Evolutionary conservation across 1,139 yeast species (phyloP).

Genomic region (Pichia sp.): DNA sequence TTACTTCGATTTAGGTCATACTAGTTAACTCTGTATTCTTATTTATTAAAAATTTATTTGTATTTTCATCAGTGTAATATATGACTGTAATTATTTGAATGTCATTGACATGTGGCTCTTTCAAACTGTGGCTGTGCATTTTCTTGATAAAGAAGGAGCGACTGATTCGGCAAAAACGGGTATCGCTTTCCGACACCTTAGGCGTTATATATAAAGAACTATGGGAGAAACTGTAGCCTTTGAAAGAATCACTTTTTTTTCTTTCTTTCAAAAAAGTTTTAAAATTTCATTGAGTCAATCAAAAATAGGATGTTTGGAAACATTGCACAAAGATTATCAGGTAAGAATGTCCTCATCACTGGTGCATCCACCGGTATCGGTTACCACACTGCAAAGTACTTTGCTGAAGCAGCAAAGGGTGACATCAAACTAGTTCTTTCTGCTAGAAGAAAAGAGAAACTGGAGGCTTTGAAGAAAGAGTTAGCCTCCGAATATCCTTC

Average conservation of each 20-base stretch:
- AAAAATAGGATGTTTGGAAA: conserved; percentile 44
- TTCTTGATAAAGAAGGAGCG: too few relatives aligned
- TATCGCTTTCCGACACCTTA: background rate
- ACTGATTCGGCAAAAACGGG: background rate
- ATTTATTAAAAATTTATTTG: too few relatives aligned
- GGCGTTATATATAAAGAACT: background rate
- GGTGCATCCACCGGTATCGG: conserved; percentile 38
- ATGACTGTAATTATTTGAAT: too few relatives aligned
- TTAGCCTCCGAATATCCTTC: conserved; percentile 32
- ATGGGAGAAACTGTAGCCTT: too few relatives aligned
- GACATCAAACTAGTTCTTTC: conserved; percentile 38
- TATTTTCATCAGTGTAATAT: too few relatives aligned
- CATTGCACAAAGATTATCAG: conserved; percentile 54
- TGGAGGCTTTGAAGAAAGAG: conserved; percentile 32
- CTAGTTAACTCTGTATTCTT: too few relatives aligned
- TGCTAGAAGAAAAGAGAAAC: conserved; percentile 43
- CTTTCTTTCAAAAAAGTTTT: background rate
- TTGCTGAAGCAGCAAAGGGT: conserved; percentile 40
- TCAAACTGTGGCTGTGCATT: too few relatives aligned
- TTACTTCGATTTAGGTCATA: background rate
- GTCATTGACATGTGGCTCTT: too few relatives aligned
- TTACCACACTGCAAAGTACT: conserved; percentile 29
- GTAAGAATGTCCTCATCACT: conserved; percentile 30
- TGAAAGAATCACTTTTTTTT: background rate
- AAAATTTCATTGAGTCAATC: background rate